Base-by-base conservation (phyloP, 176 grass and related monocot genomes). In the Saccharum spontaneum region DNA sequence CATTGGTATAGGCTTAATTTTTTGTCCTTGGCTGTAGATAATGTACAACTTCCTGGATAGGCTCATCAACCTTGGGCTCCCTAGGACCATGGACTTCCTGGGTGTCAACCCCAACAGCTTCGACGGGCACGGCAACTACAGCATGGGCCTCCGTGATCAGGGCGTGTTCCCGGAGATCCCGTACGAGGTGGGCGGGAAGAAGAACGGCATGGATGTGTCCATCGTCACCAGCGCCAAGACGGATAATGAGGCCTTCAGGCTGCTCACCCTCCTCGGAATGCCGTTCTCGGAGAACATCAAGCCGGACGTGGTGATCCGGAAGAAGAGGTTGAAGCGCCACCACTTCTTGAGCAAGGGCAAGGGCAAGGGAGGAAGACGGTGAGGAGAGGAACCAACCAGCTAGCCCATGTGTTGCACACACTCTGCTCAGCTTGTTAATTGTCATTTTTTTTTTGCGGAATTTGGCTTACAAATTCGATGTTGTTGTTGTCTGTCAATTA, bases 11-110 rank as follows among this genome's bases (percentile, higher is more conserved):
- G 74, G 71, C 40, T 69, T 68, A 13, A 49, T 70, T 11, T 24
- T 64, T 59, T 59, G 55, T 31, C 52, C 13, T 50, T 83, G 69
- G 68, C 38, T 79, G 49, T 52, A 98, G 96, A 45, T 95, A 52
- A 99, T 99, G 93, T 96, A 76, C 79, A 91, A 92, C 65, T 96
- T 99, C 79, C 82, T 99, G 12, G 97, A 99, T 77, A 91, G 97
- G 86, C 91, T 99, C 64, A 92, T 99, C 88, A 99, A 99, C 82
- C 88, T 96, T 62, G 91, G 89, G 20, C 81, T 99, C 33, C 97
- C 93, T 83, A 88, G 97, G 82, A 92, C 93, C 18, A 90, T 87
- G 66, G 97, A 99, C 73, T 96, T 99, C 79, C 82, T 94, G 79
- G 93, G 97, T 57, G 88, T 89, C 71, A 99, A 94, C 77, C 88